phyloP scores from a whole-genome alignment of 2,329 filamentous ascomycete species.

The Aspergillus melleus region DNA sequence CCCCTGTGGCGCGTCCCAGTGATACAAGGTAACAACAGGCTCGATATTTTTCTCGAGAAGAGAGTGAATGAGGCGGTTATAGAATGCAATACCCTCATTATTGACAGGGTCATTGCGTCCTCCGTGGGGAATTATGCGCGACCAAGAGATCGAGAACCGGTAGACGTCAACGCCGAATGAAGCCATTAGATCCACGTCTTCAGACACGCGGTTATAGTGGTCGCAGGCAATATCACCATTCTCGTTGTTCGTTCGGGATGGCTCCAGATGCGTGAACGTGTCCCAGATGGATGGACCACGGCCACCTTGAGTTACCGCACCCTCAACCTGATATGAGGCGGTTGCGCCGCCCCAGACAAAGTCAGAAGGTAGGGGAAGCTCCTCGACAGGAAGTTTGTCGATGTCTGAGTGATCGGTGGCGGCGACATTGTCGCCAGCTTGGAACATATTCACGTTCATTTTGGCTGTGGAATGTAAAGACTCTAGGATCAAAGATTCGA shows the following conservation, averaged over 20 bases:
- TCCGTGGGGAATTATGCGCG: conserved; percentile 49
- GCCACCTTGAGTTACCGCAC: conserved; percentile 38
- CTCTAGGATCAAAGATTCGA: neutral
- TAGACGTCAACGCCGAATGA: conserved; percentile 31
- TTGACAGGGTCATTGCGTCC: conserved; percentile 43
- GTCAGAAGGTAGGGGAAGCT: conserved; percentile 23
- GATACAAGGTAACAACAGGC: conserved; percentile 46
- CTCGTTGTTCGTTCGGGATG: conserved; percentile 28
- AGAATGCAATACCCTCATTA: conserved; percentile 45
- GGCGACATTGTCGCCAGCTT: neutral
- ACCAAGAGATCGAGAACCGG: conserved; percentile 48
- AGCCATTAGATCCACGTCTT: conserved; percentile 38
- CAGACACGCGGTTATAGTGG: conserved; percentile 48
- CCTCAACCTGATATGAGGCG: conserved; percentile 45
- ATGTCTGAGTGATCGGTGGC: neutral
- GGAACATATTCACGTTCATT: neutral
- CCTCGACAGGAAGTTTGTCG: neutral
- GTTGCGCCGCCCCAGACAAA: conserved; percentile 45
- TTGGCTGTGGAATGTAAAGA: neutral
- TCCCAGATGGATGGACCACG: conserved; percentile 41
- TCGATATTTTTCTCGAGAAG: conserved; percentile 40
- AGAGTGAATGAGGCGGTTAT: conserved; percentile 46
- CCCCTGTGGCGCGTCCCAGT: conserved; percentile 42
- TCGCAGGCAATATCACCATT: conserved; percentile 51
- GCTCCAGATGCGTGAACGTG: conserved; percentile 34